phyloP scores from a whole-genome alignment of 1,284 basidiomycete genomes.

The Leccinum brunneo-olivaceum region DNA sequence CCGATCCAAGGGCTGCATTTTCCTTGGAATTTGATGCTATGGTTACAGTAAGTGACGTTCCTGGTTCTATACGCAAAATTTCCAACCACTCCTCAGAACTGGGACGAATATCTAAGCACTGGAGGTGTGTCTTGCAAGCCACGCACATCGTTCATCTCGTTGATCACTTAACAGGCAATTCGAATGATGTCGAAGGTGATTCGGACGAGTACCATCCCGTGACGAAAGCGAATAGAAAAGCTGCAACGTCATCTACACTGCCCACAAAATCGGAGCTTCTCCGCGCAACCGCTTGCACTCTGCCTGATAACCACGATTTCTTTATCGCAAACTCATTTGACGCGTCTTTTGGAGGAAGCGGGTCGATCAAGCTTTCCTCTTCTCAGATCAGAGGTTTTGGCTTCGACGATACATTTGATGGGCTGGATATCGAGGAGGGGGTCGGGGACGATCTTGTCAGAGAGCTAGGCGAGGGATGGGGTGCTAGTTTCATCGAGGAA shows the following conservation, averaged over 20 bases:
- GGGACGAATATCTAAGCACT: constrained; percentile 55
- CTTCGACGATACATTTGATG: constrained; percentile 53
- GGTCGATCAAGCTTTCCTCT: constrained; percentile 41
- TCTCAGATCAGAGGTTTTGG: constrained; percentile 49
- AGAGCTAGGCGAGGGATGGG: constrained; percentile 70
- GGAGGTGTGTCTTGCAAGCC: constrained; percentile 19
- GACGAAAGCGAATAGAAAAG: constrained; percentile 32
- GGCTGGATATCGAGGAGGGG: constrained; percentile 49
- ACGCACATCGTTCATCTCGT: background rate
- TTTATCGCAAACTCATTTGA: constrained; percentile 62
- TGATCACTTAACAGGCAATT: constrained; percentile 8
- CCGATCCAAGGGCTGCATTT: constrained; percentile 47
- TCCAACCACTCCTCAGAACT: constrained; percentile 39
- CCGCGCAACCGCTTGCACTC: constrained; percentile 51
- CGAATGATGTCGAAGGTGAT: constrained; percentile 26
- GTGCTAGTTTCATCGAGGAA: constrained; percentile 28
- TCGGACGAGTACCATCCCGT: constrained; percentile 46
- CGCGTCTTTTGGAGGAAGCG: constrained; percentile 42
- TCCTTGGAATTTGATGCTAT: constrained; percentile 62
- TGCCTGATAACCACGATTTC: constrained; percentile 64
- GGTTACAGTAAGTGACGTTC: constrained; percentile 46
- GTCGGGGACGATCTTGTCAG: constrained; percentile 64
- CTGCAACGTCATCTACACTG: constrained; percentile 19
- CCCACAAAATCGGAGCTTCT: constrained; percentile 33
- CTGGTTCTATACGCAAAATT: background rate